Percentiles rank a stretch among this genome's conserved stretches.
Conservation (phyloP, 2,329 filamentous ascomycete species). For the Neofusicoccum cordaticola region DNA sequence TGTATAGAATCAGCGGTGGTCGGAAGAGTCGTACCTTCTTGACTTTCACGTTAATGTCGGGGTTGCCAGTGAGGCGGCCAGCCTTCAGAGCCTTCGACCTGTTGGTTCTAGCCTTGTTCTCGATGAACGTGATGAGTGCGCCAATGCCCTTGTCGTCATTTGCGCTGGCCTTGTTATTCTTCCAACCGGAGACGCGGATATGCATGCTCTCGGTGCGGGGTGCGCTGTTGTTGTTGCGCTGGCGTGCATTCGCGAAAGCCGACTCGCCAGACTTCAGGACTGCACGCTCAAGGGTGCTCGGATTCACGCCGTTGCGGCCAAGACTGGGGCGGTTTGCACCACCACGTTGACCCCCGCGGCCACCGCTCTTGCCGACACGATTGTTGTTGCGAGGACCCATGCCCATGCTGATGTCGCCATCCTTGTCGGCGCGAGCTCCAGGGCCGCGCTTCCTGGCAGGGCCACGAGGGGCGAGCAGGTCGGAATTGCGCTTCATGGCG, state of each 20-base stretch:
- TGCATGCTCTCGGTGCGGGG: not conserved
- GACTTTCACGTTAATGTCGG: constrained; percentile 29
- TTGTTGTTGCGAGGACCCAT: constrained; percentile 32
- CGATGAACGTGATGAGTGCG: constrained; percentile 40
- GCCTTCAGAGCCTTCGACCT: constrained; percentile 20
- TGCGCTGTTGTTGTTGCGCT: not conserved
- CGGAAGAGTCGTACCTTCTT: not conserved
- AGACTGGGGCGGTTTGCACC: not conserved
- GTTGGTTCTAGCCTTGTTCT: constrained; percentile 37
- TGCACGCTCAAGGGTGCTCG: constrained; percentile 22
- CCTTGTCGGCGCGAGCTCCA: constrained; percentile 49
- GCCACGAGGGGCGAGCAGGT: not conserved
- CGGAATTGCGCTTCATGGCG: constrained; percentile 8
- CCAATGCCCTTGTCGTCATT: constrained; percentile 34
- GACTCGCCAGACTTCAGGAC: constrained; percentile 22
- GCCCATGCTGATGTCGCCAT: constrained; percentile 63
- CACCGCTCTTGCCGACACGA: constrained; percentile 27
- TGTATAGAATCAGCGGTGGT: not conserved
- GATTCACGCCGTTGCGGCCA: constrained; percentile 10
- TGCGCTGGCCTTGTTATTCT: constrained; percentile 35
- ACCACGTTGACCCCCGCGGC: constrained; percentile 9
- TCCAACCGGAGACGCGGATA: constrained; percentile 36
- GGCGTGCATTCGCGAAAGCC: not conserved
- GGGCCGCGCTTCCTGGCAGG: not conserved
- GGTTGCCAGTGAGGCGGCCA: constrained; percentile 23